Base-by-base conservation (phyloP, 208 protist genomes). In the Crithidia mellificae region DNA sequence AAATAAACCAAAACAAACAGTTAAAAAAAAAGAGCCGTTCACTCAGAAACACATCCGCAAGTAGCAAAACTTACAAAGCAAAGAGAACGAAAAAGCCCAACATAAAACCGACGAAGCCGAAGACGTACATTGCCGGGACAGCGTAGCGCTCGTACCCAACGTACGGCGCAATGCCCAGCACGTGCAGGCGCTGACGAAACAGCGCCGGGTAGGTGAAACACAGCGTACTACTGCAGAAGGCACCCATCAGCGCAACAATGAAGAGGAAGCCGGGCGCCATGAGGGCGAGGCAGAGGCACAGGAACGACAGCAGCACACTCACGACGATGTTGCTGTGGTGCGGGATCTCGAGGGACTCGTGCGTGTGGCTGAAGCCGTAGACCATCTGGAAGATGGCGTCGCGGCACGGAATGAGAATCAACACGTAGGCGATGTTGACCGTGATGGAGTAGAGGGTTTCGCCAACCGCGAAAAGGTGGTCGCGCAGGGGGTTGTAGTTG, bases 181-280 rank as follows among this genome's bases (percentile, higher is more conserved):
- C 41, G 59, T 91, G 85, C 25, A 92, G 56, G 2, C 71, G 58
- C 46, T 84, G 70, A 9, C 86, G 80, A 56, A 92, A 92, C 29
- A 78, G 52, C 6, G 86, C 82, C 0, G 86, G 86, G 71, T 86
- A 89, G 34, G 64, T 85, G 57, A 87, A 92, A 63, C 86, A 92
- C 12, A 92, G 49, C 1, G 72, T 87, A 63, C 86, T 87, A 66
- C 86, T 89, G 56, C 86, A 92, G 63, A 89, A 71, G 17, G 75
- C 77, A 11, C 86, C 86, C 63, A 92, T 72, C 25, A 92, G 63
- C 1, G 83, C 77, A 14, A 92, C 78, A 68, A 92, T 85, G 36
- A 82, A 88, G 30, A 88, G 43, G 32, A 92, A 80, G 15, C 83
- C 81, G 0, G 83, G 74, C 19, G 81, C 68, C 56, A 74, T 47